Percentiles rank a stretch among this genome's conserved stretches.
Conservation (phyloP, 2,329 filamentous ascomycete species). For the Seiridium unicorne region DNA sequence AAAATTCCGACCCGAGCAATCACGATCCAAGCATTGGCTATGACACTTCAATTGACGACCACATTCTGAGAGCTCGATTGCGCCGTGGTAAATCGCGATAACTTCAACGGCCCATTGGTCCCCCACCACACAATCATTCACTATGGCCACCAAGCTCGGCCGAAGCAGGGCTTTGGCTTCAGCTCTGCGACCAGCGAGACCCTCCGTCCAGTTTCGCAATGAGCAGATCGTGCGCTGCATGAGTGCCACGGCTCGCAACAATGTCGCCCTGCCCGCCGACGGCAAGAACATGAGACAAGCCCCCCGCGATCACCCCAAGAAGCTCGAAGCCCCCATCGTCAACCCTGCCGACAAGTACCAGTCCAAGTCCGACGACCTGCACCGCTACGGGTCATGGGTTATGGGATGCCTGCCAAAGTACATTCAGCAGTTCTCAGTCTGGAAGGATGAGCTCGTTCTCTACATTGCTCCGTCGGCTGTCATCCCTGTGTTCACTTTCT, state of each 20-base stretch:
- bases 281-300: conserved; percentile 67
- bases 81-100: conserved; percentile 3
- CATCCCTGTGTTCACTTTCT: conserved; percentile 87
- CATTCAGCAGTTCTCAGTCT: conserved; percentile 98
- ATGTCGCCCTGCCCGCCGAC: conserved; percentile 59
- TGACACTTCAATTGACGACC: conserved; percentile 9
- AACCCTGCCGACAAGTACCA: conserved; percentile 93
- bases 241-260: conserved; percentile 44
- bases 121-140: conserved; percentile 20
- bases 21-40: conserved; percentile 4
- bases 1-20: conserved; percentile 7
- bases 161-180: conserved; percentile 55
- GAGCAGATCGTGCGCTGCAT: conserved; percentile 40
- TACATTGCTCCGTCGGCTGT: conserved; percentile 87
- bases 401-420: conserved; percentile 98
- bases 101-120: conserved; percentile 41
- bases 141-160: conserved; percentile 61
- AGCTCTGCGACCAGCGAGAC: conserved; percentile 52
- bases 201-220: conserved; percentile 26
- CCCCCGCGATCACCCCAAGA: conserved; percentile 54
- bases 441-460: conserved; percentile 98
- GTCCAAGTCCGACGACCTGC: conserved; percentile 81
- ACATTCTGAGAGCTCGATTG: conserved; percentile 1
- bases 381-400: conserved; percentile 94
- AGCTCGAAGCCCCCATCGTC: conserved; percentile 74